Evolutionary conservation across 768 basidiomycete species (phyloP).

Genomic region (Boletus speciosus): DNA sequence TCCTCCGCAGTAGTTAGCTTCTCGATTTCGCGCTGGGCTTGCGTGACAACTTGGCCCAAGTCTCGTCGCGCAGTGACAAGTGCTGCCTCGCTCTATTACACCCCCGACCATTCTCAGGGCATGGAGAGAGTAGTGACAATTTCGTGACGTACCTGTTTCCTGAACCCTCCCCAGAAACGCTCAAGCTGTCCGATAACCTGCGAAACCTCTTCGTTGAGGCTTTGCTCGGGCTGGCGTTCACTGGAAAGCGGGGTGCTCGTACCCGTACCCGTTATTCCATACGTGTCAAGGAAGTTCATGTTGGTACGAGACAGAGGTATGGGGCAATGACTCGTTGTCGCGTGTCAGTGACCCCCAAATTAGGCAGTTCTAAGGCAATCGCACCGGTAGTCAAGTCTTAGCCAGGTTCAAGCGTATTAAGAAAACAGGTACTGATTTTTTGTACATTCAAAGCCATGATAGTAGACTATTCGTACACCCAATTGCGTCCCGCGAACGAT

Average conservation of each 20-base stretch:
- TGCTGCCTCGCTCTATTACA: conserved; percentile 60
- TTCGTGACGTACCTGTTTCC: conserved; percentile 68
- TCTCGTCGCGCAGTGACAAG: conserved; percentile 72
- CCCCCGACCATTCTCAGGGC: conserved; percentile 6
- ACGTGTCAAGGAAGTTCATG: conserved; percentile 78
- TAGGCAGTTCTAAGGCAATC: conserved; percentile 2
- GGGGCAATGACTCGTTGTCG: neutral
- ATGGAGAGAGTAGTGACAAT: neutral
- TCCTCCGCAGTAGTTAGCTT: conserved; percentile 47
- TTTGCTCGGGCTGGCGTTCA: conserved; percentile 43
- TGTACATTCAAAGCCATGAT: no score
- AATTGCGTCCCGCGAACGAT: neutral
- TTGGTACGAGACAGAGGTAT: neutral
- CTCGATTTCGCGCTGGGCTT: conserved; percentile 74
- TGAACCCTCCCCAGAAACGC: conserved; percentile 87
- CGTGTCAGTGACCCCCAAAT: conserved; percentile 5
- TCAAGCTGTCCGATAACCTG: conserved; percentile 87
- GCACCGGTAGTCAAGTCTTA: neutral
- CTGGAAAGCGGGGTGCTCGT: conserved; percentile 45
- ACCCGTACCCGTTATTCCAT: conserved; percentile 48
- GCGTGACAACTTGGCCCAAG: conserved; percentile 64
- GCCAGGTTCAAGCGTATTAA: neutral
- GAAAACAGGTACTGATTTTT: neutral
- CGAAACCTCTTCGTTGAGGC: conserved; percentile 81
- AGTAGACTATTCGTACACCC: conserved; percentile 17